Evolutionary conservation across 768 basidiomycete genomes (phyloP).

Genomic region (Tricholoma terreum): DNA sequence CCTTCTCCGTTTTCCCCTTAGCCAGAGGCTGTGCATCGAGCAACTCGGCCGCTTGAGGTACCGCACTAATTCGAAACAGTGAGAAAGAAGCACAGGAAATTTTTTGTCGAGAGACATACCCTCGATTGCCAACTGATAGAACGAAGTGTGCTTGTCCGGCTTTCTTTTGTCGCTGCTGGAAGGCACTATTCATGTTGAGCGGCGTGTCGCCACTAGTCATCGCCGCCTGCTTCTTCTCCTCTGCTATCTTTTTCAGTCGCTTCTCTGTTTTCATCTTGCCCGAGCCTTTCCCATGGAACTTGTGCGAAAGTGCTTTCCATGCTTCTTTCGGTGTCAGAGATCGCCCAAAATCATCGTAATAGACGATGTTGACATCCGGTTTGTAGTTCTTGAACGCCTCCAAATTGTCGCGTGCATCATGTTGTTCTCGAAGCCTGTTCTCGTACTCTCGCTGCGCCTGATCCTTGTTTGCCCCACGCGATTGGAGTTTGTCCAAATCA

Average conservation of each 20-base stretch:
- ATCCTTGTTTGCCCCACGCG: constrained; percentile 81
- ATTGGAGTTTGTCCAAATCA: constrained; percentile 73
- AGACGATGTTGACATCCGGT: constrained; percentile 94
- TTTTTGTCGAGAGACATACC: constrained; percentile 45
- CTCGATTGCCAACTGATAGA: constrained; percentile 88
- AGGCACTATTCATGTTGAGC: constrained; percentile 90
- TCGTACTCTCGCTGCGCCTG: constrained; percentile 94
- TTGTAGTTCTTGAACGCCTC: constrained; percentile 93
- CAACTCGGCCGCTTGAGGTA: constrained; percentile 82
- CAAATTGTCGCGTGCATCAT: constrained; percentile 78
- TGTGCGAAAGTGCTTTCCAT: constrained; percentile 96
- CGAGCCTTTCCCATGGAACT: constrained; percentile 97
- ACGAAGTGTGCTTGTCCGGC: constrained; percentile 96
- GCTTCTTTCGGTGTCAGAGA: constrained; percentile 90
- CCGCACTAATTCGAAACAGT: constrained; percentile 51
- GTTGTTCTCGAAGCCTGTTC: constrained; percentile 87
- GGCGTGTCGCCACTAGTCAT: constrained; percentile 97
- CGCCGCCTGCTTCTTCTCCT: constrained; percentile 90
- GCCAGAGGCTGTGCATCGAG: constrained; percentile 76
- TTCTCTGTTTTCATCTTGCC: constrained; percentile 98
- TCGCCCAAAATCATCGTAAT: constrained; percentile 95
- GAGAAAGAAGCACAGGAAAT: constrained; percentile 6
- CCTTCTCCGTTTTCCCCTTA: constrained; percentile 81
- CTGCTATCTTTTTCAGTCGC: constrained; percentile 93
- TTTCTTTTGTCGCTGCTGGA: constrained; percentile 90